Evolutionary conservation across 179 eudicot genomes (phyloP), one percentile per base, ranked within the genome.

Genomic region (Beta corolliflora): DNA sequence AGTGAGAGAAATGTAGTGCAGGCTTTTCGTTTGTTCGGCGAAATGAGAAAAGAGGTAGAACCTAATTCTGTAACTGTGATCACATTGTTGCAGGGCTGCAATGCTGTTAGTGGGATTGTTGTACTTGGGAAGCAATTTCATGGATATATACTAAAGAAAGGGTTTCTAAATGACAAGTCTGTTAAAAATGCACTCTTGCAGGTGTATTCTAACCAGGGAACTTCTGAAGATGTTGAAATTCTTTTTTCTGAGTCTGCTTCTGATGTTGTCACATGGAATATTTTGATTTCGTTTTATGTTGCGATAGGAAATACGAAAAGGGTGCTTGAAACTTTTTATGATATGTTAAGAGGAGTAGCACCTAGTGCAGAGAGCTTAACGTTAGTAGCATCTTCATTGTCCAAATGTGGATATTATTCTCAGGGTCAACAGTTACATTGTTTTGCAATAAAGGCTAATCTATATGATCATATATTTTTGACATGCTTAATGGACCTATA

Each of bases 221-320:
- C 73, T 5, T 55, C n/a, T 4, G 52, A 70, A 5, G 89, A 87
- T 63, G 86, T 87, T 2, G 91, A 89, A 76, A 77, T 12, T 46
- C 79, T 89, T 65, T 88, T 87, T 68, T 55, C 73, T 25, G 91
- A 89, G 80, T 78, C 70, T 69, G 77, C 54, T 21, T 65, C 63
- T 65, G 93, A 92, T 86, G 85, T 82, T 72, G 91, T 90, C 68
- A 48, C 92, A 9, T 92, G 90, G 92, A 92, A 89, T 79, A 88
- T 86, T 41, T 78, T 89, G 86, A 81, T 90, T 75, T 83, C 89
- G 13, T 86, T 75, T 13, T 84, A 89, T 81, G 48, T 73, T 29
- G 78, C 87, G 19, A 36, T 21, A 14, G 85, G 85, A 46, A 77
- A 81, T 55, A 18, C 45, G 14, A 16, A 54, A 53, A 76, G 54